Percentiles rank a stretch among this genome's conserved stretches.
Conservation (phyloP, 257 asterid species). For the Pogostemon cablin region DNA sequence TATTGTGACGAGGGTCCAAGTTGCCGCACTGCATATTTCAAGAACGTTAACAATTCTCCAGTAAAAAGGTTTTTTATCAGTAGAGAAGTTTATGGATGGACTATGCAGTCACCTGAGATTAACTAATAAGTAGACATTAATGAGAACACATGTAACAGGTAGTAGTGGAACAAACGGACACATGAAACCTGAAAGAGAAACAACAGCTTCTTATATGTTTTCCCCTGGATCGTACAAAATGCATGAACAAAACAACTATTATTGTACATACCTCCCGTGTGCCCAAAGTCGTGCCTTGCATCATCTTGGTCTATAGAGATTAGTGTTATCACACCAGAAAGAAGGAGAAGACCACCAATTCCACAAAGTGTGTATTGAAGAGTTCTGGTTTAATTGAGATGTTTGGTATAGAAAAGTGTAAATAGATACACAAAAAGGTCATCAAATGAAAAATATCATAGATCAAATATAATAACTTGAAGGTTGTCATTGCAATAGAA, state of each 20-base stretch:
- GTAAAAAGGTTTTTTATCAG: not conserved
- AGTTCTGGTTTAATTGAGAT: constrained; percentile 49
- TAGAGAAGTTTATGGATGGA: not conserved
- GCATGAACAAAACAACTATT: not conserved
- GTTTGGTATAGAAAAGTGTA: constrained; percentile 19
- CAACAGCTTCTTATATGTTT: constrained; percentile 1
- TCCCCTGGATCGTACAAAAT: not conserved
- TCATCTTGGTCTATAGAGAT: constrained; percentile 78
- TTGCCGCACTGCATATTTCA: constrained; percentile 55
- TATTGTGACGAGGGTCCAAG: constrained; percentile 81
- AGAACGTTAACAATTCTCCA: constrained; percentile 4
- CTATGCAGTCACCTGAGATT: constrained; percentile 78
- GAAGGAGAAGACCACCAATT: constrained; percentile 60
- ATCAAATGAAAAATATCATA: not conserved
- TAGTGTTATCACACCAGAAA: constrained; percentile 64
- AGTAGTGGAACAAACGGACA: constrained; percentile 92
- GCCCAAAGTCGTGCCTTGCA: constrained; percentile 85
- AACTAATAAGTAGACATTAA: constrained; percentile 82
- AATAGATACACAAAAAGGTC: not conserved
- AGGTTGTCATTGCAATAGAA: not conserved
- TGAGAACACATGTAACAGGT: constrained; percentile 78
- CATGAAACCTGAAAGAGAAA: constrained; percentile 69
- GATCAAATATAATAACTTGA: not conserved
- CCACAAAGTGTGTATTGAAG: constrained; percentile 64
- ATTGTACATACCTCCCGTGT: constrained; percentile 69